A percentile compares a stretch with the other conserved stretches of the same genome.
phyloP scores from a whole-genome alignment of 78 protist genomes.

The Dictyostelium citrinum region DNA sequence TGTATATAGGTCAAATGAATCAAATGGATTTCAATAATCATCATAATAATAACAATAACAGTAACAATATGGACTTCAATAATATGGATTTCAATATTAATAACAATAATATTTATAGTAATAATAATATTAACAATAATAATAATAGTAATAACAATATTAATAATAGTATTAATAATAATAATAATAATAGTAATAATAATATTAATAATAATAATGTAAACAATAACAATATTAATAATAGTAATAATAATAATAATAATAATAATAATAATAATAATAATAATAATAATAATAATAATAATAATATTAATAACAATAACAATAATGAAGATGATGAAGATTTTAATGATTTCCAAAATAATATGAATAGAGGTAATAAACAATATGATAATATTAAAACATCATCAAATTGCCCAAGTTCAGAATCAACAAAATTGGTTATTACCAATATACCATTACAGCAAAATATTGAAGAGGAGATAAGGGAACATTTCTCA shows the following conservation, averaged over 20 bases:
- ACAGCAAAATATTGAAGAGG: constrained; percentile 22
- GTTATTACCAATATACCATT: constrained; percentile 51
- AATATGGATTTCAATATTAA: not conserved
- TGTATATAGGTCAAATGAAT: constrained; percentile 5
- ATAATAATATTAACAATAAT: not conserved
- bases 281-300: not conserved
- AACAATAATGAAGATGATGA: not conserved
- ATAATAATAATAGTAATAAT: not conserved
- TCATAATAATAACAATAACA: not conserved
- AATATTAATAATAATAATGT: not conserved
- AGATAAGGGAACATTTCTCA: constrained; percentile 28
- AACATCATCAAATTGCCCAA: constrained; percentile 47
- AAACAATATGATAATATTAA: not conserved
- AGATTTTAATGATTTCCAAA: not conserved
- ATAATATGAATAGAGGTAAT: not conserved
- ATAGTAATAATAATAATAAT: not conserved
- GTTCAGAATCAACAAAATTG: constrained; percentile 22
- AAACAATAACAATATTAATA: not conserved
- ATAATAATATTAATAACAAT: not conserved
- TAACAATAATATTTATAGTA: not conserved
- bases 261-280: not conserved
- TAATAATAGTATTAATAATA: not conserved
- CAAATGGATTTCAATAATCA: not conserved
- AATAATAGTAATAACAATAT: not conserved
- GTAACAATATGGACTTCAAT: not conserved